Base-by-base conservation (phyloP, 1,139 yeast genomes). In the Tardiomyces digboiensis region DNA sequence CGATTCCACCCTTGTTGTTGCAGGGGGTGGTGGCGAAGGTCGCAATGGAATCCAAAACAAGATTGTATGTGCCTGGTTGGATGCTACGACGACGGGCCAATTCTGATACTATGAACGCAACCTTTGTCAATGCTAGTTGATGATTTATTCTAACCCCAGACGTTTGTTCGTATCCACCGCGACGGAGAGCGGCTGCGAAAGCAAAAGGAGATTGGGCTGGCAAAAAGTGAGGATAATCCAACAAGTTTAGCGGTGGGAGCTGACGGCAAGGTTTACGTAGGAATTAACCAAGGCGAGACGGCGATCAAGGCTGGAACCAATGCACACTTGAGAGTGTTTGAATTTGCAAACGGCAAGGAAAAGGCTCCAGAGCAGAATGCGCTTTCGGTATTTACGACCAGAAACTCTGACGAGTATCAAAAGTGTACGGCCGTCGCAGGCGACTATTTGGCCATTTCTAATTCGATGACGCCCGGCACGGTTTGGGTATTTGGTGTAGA, bases 21-120 rank as follows among this genome's bases (percentile, higher is more conserved):
- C 88, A 5, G 98, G 98, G 38, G 98, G 97, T 39, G 97, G 97
- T 36, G 97, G 97, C 36, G 95, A 86, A 62, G 95, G 95, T 14
- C 81, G 59, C 66, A 81, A 86, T 58, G 97, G 96, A 39, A 78
- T 88, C 45, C 85, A 91, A 40, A 89, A 89, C 63, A 87, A 84
- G 60, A 70, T 89, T 26, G 33, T 26, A 26, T n/a, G n/a, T n/a
- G n/a, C n/a, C n/a, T n/a, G n/a, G n/a, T n/a, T n/a, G n/a, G n/a
- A n/a, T n/a, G n/a, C n/a, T n/a, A n/a, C n/a, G n/a, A n/a, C n/a
- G n/a, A n/a, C n/a, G n/a, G n/a, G n/a, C n/a, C n/a, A n/a, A n/a
- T n/a, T n/a, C n/a, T n/a, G n/a, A n/a, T n/a, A n/a, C n/a, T n/a
- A n/a, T n/a, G n/a, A n/a, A n/a, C n/a, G n/a, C n/a, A n/a, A n/a